Base-by-base conservation (phyloP, 306 rosid genomes). In the Fragaria nilgerrensis region DNA sequence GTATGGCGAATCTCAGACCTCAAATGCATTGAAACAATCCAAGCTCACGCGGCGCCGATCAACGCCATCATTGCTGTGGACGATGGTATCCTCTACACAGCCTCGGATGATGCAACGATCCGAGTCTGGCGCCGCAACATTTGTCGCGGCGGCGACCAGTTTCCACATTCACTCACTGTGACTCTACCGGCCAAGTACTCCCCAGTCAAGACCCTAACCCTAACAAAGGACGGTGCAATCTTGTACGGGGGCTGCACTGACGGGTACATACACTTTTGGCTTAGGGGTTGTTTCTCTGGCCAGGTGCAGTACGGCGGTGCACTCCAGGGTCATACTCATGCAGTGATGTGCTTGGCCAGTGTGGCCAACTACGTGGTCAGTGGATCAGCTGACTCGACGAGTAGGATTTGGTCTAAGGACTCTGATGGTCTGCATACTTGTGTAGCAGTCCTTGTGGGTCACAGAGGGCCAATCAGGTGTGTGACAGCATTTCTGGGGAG, bases 261-360 rank as follows among this genome's bases (percentile, higher is more conserved):
- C 27, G 98, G 97, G 2, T 95, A 92, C 87, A 83, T 92, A 73
- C 96, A 95, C 76, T 95, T 73, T 73, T 95, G 98, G 98, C 81
- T 88, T 32, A 92, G 82, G 82, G 96, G 97, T 1, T 89, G 97
- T 93, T 83, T 89, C 70, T 85, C 90, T 2, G 95, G 98, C 9
- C 98, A 92, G 45, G 69, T 92, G 44, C 95, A 95, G 22, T 95
- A 95, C 32, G 95, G 97, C 41, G 96, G 97, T 0, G 89, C 98
- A 19, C 86, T 94, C n/a, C 95, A 89, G 76, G 98, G 98, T 8
- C 98, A 94, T 75, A 92, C 93, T 0, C 98, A 95, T 70, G 95
- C 97, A 3, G 91, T 95, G 3, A 79, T 95, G 91, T 89, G 93
- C 44, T 73, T 95, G 39, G 86, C 91, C 2, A 89, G 86, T 55